Base-by-base conservation (phyloP, 306 rosid species). In the Arachis stenosperma region DNA sequence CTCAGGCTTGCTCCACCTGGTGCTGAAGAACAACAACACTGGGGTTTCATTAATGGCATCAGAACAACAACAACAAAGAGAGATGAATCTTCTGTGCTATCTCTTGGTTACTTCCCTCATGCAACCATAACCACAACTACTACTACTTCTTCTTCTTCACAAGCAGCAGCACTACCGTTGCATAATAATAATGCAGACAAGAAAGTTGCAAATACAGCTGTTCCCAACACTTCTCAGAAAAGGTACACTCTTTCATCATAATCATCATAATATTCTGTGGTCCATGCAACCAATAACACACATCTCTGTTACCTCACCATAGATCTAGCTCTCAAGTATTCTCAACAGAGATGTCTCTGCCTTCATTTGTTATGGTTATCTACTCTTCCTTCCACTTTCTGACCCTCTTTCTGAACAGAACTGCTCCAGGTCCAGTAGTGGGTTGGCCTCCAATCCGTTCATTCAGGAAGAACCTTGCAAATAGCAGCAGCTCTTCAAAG, bases 391-490 rank as follows among this genome's bases (percentile, higher is more conserved):
- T 56, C 77, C 57, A 61, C 47, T 48, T 64, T 77, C 80, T 80
- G 78, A 76, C 76, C 56, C 40, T 72, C 42, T 63, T 74, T 53
- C 71, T 61, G 66, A 52, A 75, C 84, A 95, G 99, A 82, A 90
- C 85, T 86, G 99, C 98, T 42, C 99, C 96, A 42, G 96, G 92
- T 69, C 88, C 97, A 39, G 96, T 95, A 48, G 99, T 95, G 82
- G 99, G 99, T 41, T 95, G 99, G 99, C 99, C 99, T 61, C 99
- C 99, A 72, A 86, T 95, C 75, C 89, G 99, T n/a, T 90, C 98
- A 1, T 95, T 87, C 67, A 86, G 99, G 78, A 90, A 88, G 88
- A 95, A 91, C 61, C 89, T 92, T 46, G 86, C 93, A 3, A 84
- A 83, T 67, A 82, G 65, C 76, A 90, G 65, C 76, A 90, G 88